Percentiles rank a stretch among this genome's conserved stretches.
Evolutionary conservation across 176 grass and related monocot genomes (phyloP).

Genomic region (Lolium multiflorum): DNA sequence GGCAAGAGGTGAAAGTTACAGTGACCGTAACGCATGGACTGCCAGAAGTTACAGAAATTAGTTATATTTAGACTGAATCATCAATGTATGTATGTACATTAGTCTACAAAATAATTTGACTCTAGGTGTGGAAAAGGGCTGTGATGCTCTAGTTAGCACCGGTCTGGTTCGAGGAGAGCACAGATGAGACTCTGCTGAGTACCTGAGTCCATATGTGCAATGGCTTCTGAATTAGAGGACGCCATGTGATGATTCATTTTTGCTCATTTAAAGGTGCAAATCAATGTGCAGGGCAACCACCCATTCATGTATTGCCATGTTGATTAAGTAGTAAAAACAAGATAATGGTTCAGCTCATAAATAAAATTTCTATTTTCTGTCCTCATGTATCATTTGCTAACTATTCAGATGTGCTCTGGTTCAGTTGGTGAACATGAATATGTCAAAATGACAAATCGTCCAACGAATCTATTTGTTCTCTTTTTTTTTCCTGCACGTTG

Average conservation of each 20-base stretch:
- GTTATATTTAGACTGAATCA: constrained; percentile 36
- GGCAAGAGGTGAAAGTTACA: constrained; percentile 62
- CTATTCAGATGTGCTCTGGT: not conserved
- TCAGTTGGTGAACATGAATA: too few relatives aligned
- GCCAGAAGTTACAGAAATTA: constrained; percentile 53
- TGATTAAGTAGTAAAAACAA: constrained; percentile 4
- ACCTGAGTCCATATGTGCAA: constrained; percentile 59
- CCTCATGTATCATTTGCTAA: not conserved
- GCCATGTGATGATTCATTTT: constrained; percentile 37
- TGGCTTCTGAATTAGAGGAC: constrained; percentile 18
- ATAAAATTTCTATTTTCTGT: not conserved
- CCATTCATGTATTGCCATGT: constrained; percentile 19
- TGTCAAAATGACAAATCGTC: too few relatives aligned
- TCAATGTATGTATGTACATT: constrained; percentile 46
- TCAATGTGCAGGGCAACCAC: constrained; percentile 26
- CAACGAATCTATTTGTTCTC: too few relatives aligned
- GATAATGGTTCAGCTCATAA: constrained; percentile 10
- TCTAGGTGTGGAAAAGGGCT: constrained; percentile 17
- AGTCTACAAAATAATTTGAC: constrained; percentile 17
- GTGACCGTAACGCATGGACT: constrained; percentile 51
- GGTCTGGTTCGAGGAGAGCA: constrained; percentile 17
- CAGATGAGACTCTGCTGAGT: constrained; percentile 59
- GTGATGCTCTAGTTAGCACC: constrained; percentile 5
- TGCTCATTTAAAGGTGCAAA: constrained; percentile 22
- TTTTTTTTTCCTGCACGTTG: too few relatives aligned